Evolutionary conservation across 176 grass and related monocot genomes (phyloP).

Genomic region (Oryza officinalis): DNA sequence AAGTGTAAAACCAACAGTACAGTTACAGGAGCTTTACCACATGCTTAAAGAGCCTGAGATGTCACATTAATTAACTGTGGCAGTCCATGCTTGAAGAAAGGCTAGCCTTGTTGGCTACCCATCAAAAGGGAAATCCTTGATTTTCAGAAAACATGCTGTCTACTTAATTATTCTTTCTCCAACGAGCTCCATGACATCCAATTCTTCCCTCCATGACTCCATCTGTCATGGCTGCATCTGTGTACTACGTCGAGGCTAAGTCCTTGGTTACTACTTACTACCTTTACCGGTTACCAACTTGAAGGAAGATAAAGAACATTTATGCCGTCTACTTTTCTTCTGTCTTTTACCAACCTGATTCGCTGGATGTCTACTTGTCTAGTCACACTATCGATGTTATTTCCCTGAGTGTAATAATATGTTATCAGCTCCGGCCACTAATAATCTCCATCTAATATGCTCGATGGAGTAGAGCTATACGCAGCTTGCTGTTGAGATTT

Average conservation of each 20-base stretch:
- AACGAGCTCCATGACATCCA: neutral
- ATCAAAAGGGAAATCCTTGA: neutral
- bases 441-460: neutral
- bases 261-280: conserved; percentile 4
- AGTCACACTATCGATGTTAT: neutral
- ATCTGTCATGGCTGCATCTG: neutral
- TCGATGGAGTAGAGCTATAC: neutral
- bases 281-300: neutral
- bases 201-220: neutral
- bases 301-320: neutral
- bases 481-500: neutral
- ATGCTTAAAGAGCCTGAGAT: neutral
- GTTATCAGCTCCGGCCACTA: neutral
- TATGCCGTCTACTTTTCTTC: neutral
- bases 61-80: neutral
- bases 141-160: neutral
- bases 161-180: neutral
- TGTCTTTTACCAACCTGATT: conserved; percentile 18
- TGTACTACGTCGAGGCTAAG: conserved; percentile 3
- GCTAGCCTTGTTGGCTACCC: neutral
- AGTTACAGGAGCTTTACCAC: neutral
- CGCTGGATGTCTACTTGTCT: neutral
- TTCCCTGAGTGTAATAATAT: neutral
- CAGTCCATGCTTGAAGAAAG: neutral
- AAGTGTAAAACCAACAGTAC: neutral